These are phyloP conservation scores for Spencermartinsiella ligniputridi DNA, from an alignment of 1,139 yeast genomes.

Conservation along the genomic window DNA sequence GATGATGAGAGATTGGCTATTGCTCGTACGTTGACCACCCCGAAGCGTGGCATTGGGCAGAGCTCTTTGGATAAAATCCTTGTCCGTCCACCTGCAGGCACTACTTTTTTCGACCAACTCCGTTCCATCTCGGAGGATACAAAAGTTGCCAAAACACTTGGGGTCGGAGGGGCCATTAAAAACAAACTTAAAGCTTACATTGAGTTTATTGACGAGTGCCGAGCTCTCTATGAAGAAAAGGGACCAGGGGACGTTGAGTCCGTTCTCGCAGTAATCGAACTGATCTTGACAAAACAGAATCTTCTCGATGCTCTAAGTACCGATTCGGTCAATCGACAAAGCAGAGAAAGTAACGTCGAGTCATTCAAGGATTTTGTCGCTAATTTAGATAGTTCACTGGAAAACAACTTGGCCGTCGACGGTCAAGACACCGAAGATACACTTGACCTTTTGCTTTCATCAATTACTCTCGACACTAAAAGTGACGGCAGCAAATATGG, in stretches of 20 bases:
- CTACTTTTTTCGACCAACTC: conserved; percentile 10
- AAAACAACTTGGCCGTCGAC: conserved; percentile 34
- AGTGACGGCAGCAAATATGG: conserved; percentile 13
- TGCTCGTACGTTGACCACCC: conserved; percentile 52
- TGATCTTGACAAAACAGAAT: conserved; percentile 9
- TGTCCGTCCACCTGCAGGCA: conserved; percentile 4
- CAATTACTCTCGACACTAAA: not conserved
- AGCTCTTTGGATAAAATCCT: conserved; percentile 39
- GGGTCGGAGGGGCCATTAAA: not conserved
- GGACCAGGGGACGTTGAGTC: conserved; percentile 5
- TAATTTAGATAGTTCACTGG: conserved; percentile 31
- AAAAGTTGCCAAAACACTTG: not conserved
- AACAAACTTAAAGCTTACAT: conserved; percentile 31
- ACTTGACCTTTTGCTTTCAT: not conserved
- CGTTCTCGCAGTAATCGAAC: conserved; percentile 8
- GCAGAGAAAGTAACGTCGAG: conserved; percentile 10
- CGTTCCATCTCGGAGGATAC: conserved; percentile 6
- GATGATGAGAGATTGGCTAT: conserved; percentile 57
- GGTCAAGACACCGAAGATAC: conserved; percentile 36
- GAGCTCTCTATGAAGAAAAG: conserved; percentile 18
- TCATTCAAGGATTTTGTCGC: conserved; percentile 28
- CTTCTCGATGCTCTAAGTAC: conserved; percentile 9
- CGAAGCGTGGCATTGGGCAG: conserved; percentile 70
- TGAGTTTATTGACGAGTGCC: conserved; percentile 33
- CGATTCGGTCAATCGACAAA: conserved; percentile 5